Base-by-base conservation (phyloP, 192 early-diverging fungal species). In the Obelidium mucronatum region DNA sequence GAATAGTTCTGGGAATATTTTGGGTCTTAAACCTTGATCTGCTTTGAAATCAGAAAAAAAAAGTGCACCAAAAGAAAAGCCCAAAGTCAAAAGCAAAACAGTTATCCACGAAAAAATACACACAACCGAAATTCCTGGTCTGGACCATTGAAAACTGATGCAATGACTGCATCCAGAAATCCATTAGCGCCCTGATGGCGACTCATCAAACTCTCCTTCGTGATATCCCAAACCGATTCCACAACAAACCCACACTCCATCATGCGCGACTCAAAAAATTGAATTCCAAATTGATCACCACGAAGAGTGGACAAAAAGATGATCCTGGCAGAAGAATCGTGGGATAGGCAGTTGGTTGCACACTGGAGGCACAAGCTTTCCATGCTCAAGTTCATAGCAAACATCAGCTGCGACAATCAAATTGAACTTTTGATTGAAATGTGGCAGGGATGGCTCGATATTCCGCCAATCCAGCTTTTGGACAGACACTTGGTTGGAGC, bases 361-460 rank as follows among this genome's bases (percentile, higher is more conserved):
- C 4, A 68, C 67, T 24, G 42, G 67, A 5, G 67, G 67, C 17
- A 68, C 67, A 11, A 69, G 30, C 6, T 48, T 53, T 28, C 28
- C 67, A 28, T 69, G 67, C 42, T 44, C 67, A 13, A 52, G 19
- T 53, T 69, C 67, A 28, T 69, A 69, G 44, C 67, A 69, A 26
- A 69, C 40, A 28, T 69, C 67, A n/a, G 44, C 67, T 15, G 30
- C 67, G 35, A 69, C 52, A 69, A 69, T 52, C 35, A 26, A 28
- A 6, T 69, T 30, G 64, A 66, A 66, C 1, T 40, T n/a, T 70
- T 17, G 51, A n/a, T n/a, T n/a, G n/a, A n/a, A n/a, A 28, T 2
- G 30, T 54, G 28, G 52, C 19, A 6, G 11, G 44, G 28, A 2
- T 53, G 42, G 11, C 2, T 44, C 40, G 28, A 52, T 52, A 31